Conservation (phyloP, 2,329 filamentous ascomycete genomes). For the Colletotrichum liaoningense region DNA sequence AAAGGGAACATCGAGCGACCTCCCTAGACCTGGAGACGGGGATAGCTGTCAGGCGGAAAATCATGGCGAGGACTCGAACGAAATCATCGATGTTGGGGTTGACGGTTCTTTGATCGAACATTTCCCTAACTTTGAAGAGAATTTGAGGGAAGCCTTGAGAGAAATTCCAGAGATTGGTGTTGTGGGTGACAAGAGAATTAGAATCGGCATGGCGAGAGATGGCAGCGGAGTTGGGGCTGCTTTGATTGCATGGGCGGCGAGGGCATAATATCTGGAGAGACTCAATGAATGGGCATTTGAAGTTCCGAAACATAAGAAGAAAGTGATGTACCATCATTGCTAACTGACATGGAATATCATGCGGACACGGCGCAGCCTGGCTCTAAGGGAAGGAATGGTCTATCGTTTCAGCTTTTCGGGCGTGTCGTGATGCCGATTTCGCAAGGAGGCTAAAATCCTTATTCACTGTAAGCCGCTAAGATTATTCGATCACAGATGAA, state of each 20-base stretch:
- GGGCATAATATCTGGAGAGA: background rate
- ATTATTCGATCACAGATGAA: no score
- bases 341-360: no score
- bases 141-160: conserved; percentile 72
- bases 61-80: conserved; percentile 42
- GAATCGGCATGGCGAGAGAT: conserved; percentile 79
- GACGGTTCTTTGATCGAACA: conserved; percentile 80
- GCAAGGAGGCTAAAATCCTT: no score
- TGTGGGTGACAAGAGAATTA: conserved; percentile 71
- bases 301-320: background rate
- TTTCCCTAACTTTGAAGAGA: conserved; percentile 76
- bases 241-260: conserved; percentile 65
- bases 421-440: no score
- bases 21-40: background rate
- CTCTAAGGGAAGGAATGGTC: no score
- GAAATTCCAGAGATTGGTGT: conserved; percentile 71
- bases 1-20: background rate
- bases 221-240: conserved; percentile 79
- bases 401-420: no score
- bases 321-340: background rate
- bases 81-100: conserved; percentile 74
- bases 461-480: no score
- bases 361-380: no score
- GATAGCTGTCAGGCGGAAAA: background rate
- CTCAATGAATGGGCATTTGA: background rate